Evolutionary conservation across 805 yeast species (phyloP).

Genomic region (Ogataea minuta): DNA sequence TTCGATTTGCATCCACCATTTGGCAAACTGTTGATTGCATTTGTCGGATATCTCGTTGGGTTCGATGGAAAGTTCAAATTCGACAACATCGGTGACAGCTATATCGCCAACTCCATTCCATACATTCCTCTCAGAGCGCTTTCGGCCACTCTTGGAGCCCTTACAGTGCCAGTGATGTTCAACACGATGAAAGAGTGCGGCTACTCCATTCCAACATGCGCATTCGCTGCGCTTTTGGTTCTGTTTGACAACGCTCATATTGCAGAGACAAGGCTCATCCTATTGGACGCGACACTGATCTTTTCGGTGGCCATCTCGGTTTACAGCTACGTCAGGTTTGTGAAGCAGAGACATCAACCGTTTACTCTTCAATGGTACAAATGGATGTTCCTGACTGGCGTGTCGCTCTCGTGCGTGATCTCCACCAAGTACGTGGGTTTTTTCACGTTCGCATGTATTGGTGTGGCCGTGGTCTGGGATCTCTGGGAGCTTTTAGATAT

Average conservation of each 20-base stretch:
- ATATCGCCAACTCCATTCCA: slow-evolving; percentile 77
- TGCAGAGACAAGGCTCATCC: slow-evolving; percentile 83
- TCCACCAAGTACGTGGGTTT: slow-evolving; percentile 96
- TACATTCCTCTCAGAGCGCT: slow-evolving; percentile 78
- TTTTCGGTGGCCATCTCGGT: slow-evolving; percentile 80
- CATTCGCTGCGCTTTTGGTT: slow-evolving; percentile 72
- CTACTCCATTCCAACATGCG: slow-evolving; percentile 73
- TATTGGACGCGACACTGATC: slow-evolving; percentile 87
- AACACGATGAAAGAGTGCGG: slow-evolving; percentile 82
- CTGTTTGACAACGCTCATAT: slow-evolving; percentile 89
- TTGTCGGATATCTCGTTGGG: slow-evolving; percentile 84
- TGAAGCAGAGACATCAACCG: slow-evolving; percentile 63
- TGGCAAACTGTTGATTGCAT: slow-evolving; percentile 89
- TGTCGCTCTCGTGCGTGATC: slow-evolving; percentile 84
- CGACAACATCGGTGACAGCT: slow-evolving; percentile 83
- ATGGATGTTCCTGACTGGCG: slow-evolving; percentile 85
- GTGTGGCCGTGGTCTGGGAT: slow-evolving; percentile 80
- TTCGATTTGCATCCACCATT: slow-evolving; percentile 98
- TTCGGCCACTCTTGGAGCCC: slow-evolving; percentile 76
- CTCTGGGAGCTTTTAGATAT: slow-evolving; percentile 84
- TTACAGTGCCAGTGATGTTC: slow-evolving; percentile 82
- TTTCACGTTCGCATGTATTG: slow-evolving; percentile 84
- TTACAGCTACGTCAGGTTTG: slow-evolving; percentile 75
- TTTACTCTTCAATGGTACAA: slow-evolving; percentile 77
- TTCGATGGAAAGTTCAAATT: slow-evolving; percentile 92